Percentiles rank a stretch among this genome's conserved stretches.
Conservation (phyloP, 2,329 filamentous ascomycete genomes). For the Fusarium abutilonis region DNA sequence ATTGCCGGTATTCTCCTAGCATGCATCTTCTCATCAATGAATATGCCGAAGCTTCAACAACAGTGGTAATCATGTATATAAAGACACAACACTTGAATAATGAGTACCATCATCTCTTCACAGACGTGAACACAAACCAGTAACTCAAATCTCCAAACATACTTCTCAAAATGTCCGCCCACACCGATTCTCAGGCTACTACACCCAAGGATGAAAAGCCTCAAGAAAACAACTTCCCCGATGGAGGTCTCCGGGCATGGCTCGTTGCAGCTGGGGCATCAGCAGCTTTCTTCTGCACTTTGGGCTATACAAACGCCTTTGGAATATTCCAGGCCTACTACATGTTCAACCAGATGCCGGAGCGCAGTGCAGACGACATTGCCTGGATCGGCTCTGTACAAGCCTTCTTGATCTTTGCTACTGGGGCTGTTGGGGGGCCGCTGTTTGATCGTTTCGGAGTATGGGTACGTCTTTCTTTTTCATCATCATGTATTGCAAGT, state of each 20-base stretch:
- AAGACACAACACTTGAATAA: not conserved
- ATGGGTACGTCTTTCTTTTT: slow-evolving; percentile 47
- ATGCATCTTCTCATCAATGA: not conserved
- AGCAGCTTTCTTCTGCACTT: slow-evolving; percentile 41
- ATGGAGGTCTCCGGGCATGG: slow-evolving; percentile 24
- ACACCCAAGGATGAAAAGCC: slow-evolving; percentile 1
- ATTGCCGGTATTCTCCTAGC: not conserved
- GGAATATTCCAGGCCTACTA: slow-evolving; percentile 45
- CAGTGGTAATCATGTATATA: not conserved
- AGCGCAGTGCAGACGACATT: slow-evolving; percentile 39
- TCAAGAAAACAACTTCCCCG: slow-evolving; percentile 1
- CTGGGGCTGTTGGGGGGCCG: slow-evolving; percentile 50
- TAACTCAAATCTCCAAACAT: not conserved
- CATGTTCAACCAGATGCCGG: slow-evolving; percentile 39
- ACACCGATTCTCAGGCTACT: not conserved
- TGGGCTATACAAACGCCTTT: slow-evolving; percentile 45
- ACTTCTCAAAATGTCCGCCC: not conserved
- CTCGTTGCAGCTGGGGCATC: slow-evolving; percentile 32
- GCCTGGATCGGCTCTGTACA: slow-evolving; percentile 45
- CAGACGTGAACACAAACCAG: not conserved
- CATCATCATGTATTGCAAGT: slow-evolving; percentile 35
- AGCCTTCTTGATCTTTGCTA: slow-evolving; percentile 41
- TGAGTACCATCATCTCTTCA: too few species aligned
- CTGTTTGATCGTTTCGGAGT: slow-evolving; percentile 56
- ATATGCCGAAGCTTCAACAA: not conserved